Conservation (phyloP, 148 eudicot genomes). For the Fallopia convolvulus region DNA sequence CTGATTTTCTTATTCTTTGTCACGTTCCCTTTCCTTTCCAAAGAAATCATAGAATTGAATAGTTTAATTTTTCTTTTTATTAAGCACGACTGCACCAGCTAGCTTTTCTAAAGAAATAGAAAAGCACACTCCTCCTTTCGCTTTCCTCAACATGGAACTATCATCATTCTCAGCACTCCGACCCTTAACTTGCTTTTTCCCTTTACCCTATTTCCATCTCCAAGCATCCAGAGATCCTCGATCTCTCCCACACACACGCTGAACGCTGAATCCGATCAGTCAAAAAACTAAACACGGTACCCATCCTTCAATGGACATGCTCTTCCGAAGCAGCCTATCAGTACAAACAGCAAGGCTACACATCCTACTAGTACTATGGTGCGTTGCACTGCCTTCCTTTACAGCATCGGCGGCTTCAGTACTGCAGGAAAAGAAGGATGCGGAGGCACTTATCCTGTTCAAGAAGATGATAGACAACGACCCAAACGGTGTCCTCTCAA, state of each 20-base stretch:
- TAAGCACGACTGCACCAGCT: not conserved
- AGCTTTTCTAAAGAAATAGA: constrained; percentile 25
- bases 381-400: constrained; percentile 14
- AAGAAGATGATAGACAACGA: constrained; percentile 63
- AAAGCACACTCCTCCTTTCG: constrained; percentile 19
- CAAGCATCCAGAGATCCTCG: not conserved
- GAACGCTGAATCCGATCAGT: not conserved
- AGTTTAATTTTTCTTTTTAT: constrained; percentile 17
- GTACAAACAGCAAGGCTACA: not conserved
- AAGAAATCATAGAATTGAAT: constrained; percentile 9
- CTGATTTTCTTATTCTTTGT: constrained; percentile 24
- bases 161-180: constrained; percentile 44
- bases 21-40: constrained; percentile 21
- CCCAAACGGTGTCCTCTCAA: constrained; percentile 39
- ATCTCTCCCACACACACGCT: not conserved
- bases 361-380: constrained; percentile 16
- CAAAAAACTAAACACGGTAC: not conserved
- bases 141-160: constrained; percentile 32
- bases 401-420: constrained; percentile 14
- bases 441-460: constrained; percentile 48
- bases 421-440: constrained; percentile 35
- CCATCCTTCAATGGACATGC: constrained; percentile 14
- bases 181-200: not conserved
- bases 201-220: constrained; percentile 18
- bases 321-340: not conserved